Base-by-base conservation (phyloP, 306 rosid genomes). In the Casuarina glauca region DNA sequence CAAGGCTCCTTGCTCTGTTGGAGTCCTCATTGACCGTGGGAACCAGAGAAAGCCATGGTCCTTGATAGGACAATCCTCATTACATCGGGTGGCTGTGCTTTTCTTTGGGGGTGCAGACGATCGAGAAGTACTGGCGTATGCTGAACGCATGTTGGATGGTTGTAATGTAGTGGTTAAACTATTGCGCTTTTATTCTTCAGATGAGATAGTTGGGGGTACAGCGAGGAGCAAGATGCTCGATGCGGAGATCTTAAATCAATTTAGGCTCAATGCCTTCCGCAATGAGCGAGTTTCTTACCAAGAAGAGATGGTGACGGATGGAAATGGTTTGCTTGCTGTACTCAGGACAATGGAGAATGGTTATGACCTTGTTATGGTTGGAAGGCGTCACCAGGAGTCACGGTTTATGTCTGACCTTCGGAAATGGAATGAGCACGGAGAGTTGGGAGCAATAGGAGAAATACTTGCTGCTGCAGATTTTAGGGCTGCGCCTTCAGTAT, bases 1-100 rank as follows among this genome's bases (percentile, higher is more conserved):
- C n/a, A 87, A 86, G 76, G 90, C 98, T 36, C 97, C 98, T 63
- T 93, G 98, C 79, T 87, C 97, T 0, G 92, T 93, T 42, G 97
- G 97, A 0, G 79, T 91, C 66, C 91, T 93, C 0, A 70, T 91
- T 1, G 93, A 93, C 70, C 88, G 85, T 5, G 92, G 93, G 12
- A 80, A 60, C 45, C 85, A 74, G 45, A 74, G 67, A 61, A 78
- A 48, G 17, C 83, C 83, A 45, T 78, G 82, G 82, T 74, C 60
- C 51, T 81, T 66, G 5, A 67, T 48, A 35, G 70, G 11, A 44
- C 70, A 26, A 41, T 84, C 51, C 16, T 72, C 80, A 4, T 26
- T 45, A 16, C 85, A 74, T 76, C 70, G 87, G 2, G 86, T 93
- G 4, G 93, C 87, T 0, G 78, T 87, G 61, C 67, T 89, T 73